These are phyloP conservation scores for Scolecobasidium constrictum DNA, from an alignment of 2,329 filamentous ascomycete genomes.

Conservation along the genomic window DNA sequence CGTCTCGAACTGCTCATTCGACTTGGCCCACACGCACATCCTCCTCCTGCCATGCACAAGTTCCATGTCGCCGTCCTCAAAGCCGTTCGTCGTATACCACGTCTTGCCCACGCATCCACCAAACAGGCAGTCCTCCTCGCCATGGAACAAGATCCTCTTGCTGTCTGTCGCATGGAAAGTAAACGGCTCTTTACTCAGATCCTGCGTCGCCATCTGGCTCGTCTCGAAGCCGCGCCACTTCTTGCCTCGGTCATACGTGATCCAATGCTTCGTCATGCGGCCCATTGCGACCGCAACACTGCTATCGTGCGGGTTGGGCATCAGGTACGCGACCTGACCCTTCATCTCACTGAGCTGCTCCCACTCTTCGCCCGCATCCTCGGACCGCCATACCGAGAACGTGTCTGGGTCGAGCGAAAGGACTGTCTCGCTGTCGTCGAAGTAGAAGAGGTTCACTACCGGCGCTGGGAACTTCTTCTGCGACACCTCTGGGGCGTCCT, in stretches of 20 bases:
- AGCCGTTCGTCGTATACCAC: constrained; percentile 77
- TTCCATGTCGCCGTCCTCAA: constrained; percentile 51
- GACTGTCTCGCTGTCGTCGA: constrained; percentile 76
- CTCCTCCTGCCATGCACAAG: constrained; percentile 56
- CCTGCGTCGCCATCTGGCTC: constrained; percentile 35
- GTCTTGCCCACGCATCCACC: constrained; percentile 31
- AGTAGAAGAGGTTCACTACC: constrained; percentile 70
- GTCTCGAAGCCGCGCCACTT: constrained; percentile 68
- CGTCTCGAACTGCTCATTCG: constrained; percentile 60
- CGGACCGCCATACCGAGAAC: constrained; percentile 63
- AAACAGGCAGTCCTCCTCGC: constrained; percentile 26
- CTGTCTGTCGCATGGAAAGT: constrained; percentile 76
- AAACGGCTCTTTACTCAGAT: constrained; percentile 47
- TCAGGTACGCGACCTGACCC: constrained; percentile 50
- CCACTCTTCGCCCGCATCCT: constrained; percentile 74
- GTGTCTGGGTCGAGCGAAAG: constrained; percentile 59
- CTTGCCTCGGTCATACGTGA: constrained; percentile 72
- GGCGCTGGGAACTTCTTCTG: constrained; percentile 48
- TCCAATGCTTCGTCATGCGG: constrained; percentile 59
- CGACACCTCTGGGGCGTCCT: constrained; percentile 55
- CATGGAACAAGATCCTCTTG: constrained; percentile 74
- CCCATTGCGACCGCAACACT: constrained; percentile 74
- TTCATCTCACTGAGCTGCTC: constrained; percentile 51
- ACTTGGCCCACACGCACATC: constrained; percentile 82
- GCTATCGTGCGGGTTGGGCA: constrained; percentile 69